Conservation (phyloP, 2,329 filamentous ascomycete genomes). For the Trichoderma lentiforme region DNA sequence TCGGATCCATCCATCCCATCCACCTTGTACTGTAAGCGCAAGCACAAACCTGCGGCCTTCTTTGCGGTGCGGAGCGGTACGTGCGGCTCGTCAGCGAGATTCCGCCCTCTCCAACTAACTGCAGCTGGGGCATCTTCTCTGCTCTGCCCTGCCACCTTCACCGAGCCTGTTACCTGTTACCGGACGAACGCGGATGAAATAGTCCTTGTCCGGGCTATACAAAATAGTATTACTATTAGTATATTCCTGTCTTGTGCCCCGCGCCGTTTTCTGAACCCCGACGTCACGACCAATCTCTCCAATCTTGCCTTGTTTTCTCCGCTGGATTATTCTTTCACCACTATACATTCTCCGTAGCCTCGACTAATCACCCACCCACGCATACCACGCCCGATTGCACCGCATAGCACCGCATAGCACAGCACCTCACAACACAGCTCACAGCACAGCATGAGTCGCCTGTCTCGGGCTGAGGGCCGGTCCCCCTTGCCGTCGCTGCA, state of each 20-base stretch:
- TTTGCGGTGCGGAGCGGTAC: neutral
- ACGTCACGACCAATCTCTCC: neutral
- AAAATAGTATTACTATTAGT: neutral
- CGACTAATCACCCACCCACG: conserved; percentile 2
- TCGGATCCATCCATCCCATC: neutral
- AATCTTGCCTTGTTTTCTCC: neutral
- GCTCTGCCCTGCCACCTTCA: neutral
- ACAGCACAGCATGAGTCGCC: conserved; percentile 10
- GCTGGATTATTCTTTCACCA: neutral
- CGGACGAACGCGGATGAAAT: conserved; percentile 14
- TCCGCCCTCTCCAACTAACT: neutral
- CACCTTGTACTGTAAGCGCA: neutral
- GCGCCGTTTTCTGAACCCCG: neutral
- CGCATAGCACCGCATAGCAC: neutral
- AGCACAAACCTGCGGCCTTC: neutral
- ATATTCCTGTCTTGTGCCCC: neutral
- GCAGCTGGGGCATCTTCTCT: neutral
- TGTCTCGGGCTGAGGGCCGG: neutral
- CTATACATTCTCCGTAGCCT: neutral
- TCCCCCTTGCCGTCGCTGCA: conserved; percentile 12
- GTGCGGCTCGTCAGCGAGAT: conserved; percentile 3
- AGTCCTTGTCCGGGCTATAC: neutral
- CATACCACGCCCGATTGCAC: neutral
- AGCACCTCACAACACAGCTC: neutral
- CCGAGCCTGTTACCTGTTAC: neutral